phyloP scores from a whole-genome alignment of 108 stramenopile species.

The Aureococcus anophagefferens region DNA sequence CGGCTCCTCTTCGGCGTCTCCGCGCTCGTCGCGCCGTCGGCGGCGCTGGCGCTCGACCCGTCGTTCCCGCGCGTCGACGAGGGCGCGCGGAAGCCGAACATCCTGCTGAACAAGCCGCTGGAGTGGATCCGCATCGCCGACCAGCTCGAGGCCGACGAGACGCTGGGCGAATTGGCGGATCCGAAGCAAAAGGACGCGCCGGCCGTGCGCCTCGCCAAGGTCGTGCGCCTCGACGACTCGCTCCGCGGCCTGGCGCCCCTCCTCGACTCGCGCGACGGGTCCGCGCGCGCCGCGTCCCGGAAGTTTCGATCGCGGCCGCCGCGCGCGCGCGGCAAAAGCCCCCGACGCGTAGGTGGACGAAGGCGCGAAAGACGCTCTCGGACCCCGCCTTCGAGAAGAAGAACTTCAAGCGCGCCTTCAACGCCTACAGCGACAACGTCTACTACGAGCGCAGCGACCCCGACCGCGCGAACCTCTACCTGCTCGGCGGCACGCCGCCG shows the following conservation, averaged over 20 bases:
- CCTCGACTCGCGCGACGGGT: background rate
- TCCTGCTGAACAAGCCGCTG: background rate
- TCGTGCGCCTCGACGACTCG: background rate
- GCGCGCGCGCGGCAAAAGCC: too few species aligned
- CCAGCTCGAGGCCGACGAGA: background rate
- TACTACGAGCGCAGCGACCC: constrained; percentile 15
- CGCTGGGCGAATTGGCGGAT: background rate
- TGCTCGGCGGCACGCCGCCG: constrained; percentile 25
- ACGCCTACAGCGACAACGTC: constrained; percentile 27
- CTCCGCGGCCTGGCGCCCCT: background rate
- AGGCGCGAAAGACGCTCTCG: too few species aligned
- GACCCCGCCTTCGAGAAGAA: constrained; percentile 14
- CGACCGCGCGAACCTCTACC: constrained; percentile 29
- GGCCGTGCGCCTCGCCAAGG: background rate
- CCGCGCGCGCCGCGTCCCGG: background rate
- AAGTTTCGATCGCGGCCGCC: too few species aligned
- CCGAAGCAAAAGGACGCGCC: background rate
- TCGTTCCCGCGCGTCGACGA: background rate
- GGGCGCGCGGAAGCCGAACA: background rate
- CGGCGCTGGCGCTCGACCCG: background rate
- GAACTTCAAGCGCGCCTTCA: constrained; percentile 22
- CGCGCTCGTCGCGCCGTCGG: too few species aligned
- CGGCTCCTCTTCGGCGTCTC: too few species aligned
- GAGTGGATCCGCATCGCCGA: background rate
- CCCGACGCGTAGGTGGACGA: too few species aligned